These are phyloP conservation scores for Gossypium aridum DNA, from an alignment of 441 rosid genomes.

Conservation along the genomic window DNA sequence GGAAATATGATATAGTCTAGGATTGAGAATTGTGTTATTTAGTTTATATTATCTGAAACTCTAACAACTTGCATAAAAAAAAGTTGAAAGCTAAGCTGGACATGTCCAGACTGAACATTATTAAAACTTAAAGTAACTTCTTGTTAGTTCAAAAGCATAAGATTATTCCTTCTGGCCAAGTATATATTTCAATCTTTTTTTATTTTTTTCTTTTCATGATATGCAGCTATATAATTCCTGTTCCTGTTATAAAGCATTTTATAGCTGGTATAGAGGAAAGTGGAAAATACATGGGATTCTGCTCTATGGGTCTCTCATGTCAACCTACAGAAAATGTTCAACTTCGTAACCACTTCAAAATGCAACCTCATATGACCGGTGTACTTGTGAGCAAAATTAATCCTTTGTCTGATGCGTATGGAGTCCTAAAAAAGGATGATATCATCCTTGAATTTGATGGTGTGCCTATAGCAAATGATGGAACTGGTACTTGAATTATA, in stretches of 20 bases:
- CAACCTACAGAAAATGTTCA: slow-evolving; percentile 80
- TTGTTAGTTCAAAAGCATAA: background rate
- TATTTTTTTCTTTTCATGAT: background rate
- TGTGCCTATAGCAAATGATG: slow-evolving; percentile 80
- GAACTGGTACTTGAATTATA: slow-evolving; percentile 49
- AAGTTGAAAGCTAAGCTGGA: background rate
- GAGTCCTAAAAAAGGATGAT: slow-evolving; percentile 62
- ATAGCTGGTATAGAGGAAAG: slow-evolving; percentile 62
- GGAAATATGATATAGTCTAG: background rate
- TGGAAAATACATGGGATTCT: slow-evolving; percentile 68
- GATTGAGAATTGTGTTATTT: background rate
- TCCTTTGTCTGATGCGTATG: slow-evolving; percentile 60
- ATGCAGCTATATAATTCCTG: slow-evolving; percentile 80
- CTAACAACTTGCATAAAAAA: background rate
- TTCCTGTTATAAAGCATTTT: slow-evolving; percentile 75
- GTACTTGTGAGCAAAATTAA: slow-evolving; percentile 76
- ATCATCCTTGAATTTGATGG: slow-evolving; percentile 72
- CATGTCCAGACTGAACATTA: background rate
- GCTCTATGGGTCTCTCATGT: slow-evolving; percentile 76
- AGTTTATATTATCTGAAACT: background rate
- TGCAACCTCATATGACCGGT: slow-evolving; percentile 66
- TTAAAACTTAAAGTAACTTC: slow-evolving; percentile 3
- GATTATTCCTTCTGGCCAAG: background rate
- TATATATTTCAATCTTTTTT: slow-evolving; percentile 4
- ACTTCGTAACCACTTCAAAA: slow-evolving; percentile 51